Percentiles rank a stretch among this genome's conserved stretches.
phyloP scores from a whole-genome alignment of 1,284 basidiomycete species.

The Moesziomyces sp. region DNA sequence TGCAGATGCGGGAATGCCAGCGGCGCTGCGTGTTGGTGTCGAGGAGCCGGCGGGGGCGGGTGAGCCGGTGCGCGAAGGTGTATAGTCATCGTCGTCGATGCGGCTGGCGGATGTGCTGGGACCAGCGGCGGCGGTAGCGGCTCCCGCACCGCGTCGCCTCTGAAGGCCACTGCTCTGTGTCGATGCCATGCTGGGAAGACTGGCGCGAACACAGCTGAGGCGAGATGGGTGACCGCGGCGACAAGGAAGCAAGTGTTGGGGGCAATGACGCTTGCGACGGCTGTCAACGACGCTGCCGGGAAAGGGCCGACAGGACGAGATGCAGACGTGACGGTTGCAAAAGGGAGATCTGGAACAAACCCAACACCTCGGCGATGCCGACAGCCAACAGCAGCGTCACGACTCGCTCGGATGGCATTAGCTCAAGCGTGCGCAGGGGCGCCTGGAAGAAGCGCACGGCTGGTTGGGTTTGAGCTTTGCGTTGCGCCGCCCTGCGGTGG shows the following conservation, averaged over 20 bases:
- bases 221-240: no score
- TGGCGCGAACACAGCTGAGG: not conserved
- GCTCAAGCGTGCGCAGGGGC: no score
- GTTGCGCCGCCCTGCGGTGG: not conserved
- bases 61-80: conserved; percentile 31
- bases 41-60: conserved; percentile 28
- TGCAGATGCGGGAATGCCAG: conserved; percentile 13
- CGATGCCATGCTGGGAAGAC: conserved; percentile 23
- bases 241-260: not conserved
- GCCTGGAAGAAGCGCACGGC: not conserved
- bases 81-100: conserved; percentile 35
- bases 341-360: not conserved
- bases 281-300: not conserved
- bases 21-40: conserved; percentile 24
- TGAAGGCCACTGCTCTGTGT: conserved; percentile 39
- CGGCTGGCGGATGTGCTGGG: conserved; percentile 32
- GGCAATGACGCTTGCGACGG: not conserved
- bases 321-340: not conserved
- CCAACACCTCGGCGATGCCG: not conserved
- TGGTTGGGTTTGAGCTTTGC: not conserved
- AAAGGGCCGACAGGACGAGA: not conserved
- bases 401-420: no score
- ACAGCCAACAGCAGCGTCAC: not conserved
- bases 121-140: conserved; percentile 19
- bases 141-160: conserved; percentile 37